A percentile compares a stretch with the other conserved stretches of the same genome.
Conservation (phyloP, 306 rosid species). For the Luffa aegyptiaca region DNA sequence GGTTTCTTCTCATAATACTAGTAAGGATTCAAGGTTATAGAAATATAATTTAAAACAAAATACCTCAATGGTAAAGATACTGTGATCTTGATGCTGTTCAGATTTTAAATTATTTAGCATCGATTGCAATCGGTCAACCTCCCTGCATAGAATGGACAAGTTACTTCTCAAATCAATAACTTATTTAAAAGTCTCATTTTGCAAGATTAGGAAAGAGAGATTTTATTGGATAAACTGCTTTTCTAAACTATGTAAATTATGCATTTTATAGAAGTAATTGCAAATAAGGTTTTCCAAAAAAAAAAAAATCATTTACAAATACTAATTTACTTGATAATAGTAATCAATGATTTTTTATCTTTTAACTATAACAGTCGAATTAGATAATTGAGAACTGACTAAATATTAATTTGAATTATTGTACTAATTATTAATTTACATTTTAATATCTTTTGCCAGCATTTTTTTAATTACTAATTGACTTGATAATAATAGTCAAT, state of each 20-base stretch:
- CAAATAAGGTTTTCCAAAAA: background rate
- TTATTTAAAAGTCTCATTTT: background rate
- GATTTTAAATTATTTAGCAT: constrained; percentile 24
- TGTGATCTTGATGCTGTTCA: constrained; percentile 15
- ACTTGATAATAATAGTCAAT: background rate
- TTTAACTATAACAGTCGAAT: background rate
- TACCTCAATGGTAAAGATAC: constrained; percentile 40
- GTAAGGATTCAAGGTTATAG: constrained; percentile 2
- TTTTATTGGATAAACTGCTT: background rate
- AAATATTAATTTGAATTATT: background rate
- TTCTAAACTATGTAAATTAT: background rate
- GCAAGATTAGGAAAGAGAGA: background rate
- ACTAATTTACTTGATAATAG: background rate
- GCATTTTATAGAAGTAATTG: background rate
- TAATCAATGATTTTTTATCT: background rate
- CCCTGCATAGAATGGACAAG: constrained; percentile 38
- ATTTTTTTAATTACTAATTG: background rate
- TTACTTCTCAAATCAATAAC: background rate
- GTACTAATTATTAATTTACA: background rate
- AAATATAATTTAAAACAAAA: constrained; percentile 7
- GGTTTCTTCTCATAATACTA: background rate
- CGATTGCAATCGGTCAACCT: constrained; percentile 42
- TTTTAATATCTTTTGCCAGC: background rate
- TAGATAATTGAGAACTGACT: background rate
- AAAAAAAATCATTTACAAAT: background rate